Evolutionary conservation across 441 rosid genomes (phyloP).

Genomic region (Adansonia grandidieri): DNA sequence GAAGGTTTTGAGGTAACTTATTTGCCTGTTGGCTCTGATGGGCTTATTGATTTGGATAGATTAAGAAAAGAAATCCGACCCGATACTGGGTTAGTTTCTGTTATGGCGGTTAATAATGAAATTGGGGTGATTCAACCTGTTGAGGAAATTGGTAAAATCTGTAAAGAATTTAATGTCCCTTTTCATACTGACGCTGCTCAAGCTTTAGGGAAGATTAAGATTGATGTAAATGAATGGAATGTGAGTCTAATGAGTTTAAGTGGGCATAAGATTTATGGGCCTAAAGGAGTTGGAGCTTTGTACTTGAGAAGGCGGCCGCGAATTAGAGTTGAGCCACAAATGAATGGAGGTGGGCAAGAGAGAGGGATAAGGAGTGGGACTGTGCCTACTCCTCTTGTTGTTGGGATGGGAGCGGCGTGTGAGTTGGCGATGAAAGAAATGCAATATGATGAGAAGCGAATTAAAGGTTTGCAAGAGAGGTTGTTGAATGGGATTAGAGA

Average conservation of each 20-base stretch:
- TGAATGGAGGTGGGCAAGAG: constrained; percentile 99
- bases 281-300: constrained; percentile 93
- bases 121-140: constrained; percentile 94
- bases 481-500: constrained; percentile 69
- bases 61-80: constrained; percentile 64
- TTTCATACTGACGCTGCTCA: constrained; percentile 96
- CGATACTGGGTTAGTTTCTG: constrained; percentile 86
- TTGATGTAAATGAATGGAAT: constrained; percentile 89
- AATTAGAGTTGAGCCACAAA: constrained; percentile 82
- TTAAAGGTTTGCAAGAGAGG: constrained; percentile 66
- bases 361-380: constrained; percentile 96
- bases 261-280: constrained; percentile 89
- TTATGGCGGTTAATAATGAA: constrained; percentile 97
- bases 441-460: constrained; percentile 81
- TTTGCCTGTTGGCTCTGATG: constrained; percentile 71
- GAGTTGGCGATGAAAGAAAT: constrained; percentile 85
- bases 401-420: constrained; percentile 93
- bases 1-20: constrained; percentile 92
- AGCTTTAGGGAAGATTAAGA: constrained; percentile 88
- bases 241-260: constrained; percentile 92
- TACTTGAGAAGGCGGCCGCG: constrained; percentile 83
- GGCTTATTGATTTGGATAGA: constrained; percentile 72
- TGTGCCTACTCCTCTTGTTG: constrained; percentile 77
- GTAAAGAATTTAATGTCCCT: constrained; percentile 78
- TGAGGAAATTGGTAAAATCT: constrained; percentile 88